Evolutionary conservation across 495 filamentous ascomycete species (phyloP), one percentile per base, ranked within the genome.

Genomic region (Talaromyces stipitatus): DNA sequence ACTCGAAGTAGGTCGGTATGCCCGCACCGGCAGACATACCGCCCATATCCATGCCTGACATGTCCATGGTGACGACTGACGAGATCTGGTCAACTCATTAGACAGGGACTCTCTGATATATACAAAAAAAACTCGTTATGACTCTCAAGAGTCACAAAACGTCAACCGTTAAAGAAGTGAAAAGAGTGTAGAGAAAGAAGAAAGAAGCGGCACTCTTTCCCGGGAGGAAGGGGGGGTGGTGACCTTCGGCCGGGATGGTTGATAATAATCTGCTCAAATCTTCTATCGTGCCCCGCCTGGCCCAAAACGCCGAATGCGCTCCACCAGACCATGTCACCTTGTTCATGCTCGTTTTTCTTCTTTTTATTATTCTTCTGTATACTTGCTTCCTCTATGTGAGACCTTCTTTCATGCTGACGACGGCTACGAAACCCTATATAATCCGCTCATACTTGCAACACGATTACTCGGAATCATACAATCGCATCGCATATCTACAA

Each of bases 21-120:
- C 78, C 80, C 41, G 63, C 58, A 23, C 72, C 76, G 69, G 74
- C 79, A 64, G 69, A 72, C 74, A 75, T 78, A 41, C 62, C 58
- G 61, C 62, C 68, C 72, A 70, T 74, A 56, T 61, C 57, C 69
- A 71, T 72, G 24, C 64, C 63, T 7, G 58, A 56, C 67, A 69
- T 70, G 27, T 58, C 54, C 58, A 70, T 67, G 56, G 53, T 55
- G n/a, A n/a, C n/a, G n/a, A n/a, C n/a, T n/a, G n/a, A n/a, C n/a
- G n/a, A n/a, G n/a, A n/a, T n/a, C n/a, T n/a, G n/a, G n/a, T n/a
- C n/a, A 11, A 10, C 16, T 24, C 6, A 8, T 36, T 38, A 54
- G n/a, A 36, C 51, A 54, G 18, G 48, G 22, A n/a, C n/a, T n/a
- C n/a, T n/a, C n/a, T n/a, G n/a, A n/a, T n/a, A n/a, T n/a, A n/a